Percentiles rank a stretch among this genome's conserved stretches.
Evolutionary conservation across 257 asterid species (phyloP).

Genomic region (Primulina eburnea): DNA sequence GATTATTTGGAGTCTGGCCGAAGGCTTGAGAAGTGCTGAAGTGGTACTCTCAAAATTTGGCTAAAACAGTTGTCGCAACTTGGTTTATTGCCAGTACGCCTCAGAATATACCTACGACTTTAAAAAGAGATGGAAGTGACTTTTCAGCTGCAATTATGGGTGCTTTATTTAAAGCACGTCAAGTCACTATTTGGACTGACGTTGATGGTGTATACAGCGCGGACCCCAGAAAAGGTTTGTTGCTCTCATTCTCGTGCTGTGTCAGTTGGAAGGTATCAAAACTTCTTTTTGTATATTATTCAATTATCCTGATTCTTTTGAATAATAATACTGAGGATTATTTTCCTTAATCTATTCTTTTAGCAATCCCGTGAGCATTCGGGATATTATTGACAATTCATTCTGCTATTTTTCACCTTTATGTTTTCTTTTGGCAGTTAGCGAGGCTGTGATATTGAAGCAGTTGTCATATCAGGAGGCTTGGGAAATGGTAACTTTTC

Average conservation of each 20-base stretch:
- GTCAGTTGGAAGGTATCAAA: constrained; percentile 10
- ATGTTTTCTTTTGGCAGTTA: constrained; percentile 49
- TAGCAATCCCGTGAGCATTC: background rate
- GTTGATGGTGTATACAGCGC: constrained; percentile 98
- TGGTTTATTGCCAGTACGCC: constrained; percentile 94
- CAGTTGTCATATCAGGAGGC: constrained; percentile 95
- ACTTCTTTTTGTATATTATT: background rate
- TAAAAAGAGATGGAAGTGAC: constrained; percentile 99
- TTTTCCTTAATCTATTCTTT: background rate
- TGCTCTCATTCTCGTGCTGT: constrained; percentile 6
- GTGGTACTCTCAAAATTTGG: constrained; percentile 72
- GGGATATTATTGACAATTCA: background rate
- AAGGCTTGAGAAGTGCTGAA: constrained; percentile 82
- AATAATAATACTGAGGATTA: background rate
- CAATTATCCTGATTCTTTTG: background rate
- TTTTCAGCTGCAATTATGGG: constrained; percentile 99
- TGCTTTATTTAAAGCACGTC: constrained; percentile 80
- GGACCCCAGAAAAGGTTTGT: constrained; percentile 92
- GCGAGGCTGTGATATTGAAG: constrained; percentile 95
- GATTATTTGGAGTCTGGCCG: constrained; percentile 75
- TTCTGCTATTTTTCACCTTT: background rate
- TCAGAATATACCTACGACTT: constrained; percentile 87
- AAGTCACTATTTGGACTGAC: constrained; percentile 98
- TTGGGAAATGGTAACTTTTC: constrained; percentile 88
- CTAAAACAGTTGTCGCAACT: constrained; percentile 76